Conservation (phyloP, 2,329 filamentous ascomycete genomes). For the Trichoderma sp. region DNA sequence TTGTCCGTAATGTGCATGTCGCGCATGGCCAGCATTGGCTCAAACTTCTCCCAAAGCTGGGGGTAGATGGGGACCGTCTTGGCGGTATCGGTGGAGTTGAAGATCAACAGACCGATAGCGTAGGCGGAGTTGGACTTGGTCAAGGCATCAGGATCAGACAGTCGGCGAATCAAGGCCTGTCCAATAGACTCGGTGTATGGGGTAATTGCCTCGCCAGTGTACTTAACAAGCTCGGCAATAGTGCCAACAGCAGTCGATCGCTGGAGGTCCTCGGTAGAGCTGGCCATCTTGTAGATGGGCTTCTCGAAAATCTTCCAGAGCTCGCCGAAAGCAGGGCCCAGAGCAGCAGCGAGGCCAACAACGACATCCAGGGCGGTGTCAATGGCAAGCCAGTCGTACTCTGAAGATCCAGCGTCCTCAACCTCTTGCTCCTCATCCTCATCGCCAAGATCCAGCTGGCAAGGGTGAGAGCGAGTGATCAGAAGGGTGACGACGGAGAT, state of each 20-base stretch:
- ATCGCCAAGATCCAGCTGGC: conserved; percentile 85
- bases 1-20: conserved; percentile 89
- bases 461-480: conserved; percentile 87
- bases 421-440: conserved; percentile 71
- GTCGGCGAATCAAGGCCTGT: conserved; percentile 79
- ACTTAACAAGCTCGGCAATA: conserved; percentile 85
- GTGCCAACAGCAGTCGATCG: conserved; percentile 88
- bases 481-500: conserved; percentile 75
- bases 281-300: conserved; percentile 83
- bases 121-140: conserved; percentile 96
- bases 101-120: conserved; percentile 80
- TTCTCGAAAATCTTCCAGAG: conserved; percentile 97
- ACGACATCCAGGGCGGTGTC: conserved; percentile 93
- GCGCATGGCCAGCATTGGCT: conserved; percentile 76
- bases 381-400: conserved; percentile 96
- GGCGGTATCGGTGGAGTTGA: conserved; percentile 71
- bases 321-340: conserved; percentile 79
- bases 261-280: conserved; percentile 82
- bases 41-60: conserved; percentile 79
- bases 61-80: conserved; percentile 75
- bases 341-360: conserved; percentile 77
- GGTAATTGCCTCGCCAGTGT: conserved; percentile 80
- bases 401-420: conserved; percentile 76
- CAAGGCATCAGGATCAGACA: conserved; percentile 86
- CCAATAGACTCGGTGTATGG: conserved; percentile 77